These are phyloP conservation scores for Venturia carpophila DNA, from an alignment of 2,329 filamentous ascomycete species.

Conservation along the genomic window DNA sequence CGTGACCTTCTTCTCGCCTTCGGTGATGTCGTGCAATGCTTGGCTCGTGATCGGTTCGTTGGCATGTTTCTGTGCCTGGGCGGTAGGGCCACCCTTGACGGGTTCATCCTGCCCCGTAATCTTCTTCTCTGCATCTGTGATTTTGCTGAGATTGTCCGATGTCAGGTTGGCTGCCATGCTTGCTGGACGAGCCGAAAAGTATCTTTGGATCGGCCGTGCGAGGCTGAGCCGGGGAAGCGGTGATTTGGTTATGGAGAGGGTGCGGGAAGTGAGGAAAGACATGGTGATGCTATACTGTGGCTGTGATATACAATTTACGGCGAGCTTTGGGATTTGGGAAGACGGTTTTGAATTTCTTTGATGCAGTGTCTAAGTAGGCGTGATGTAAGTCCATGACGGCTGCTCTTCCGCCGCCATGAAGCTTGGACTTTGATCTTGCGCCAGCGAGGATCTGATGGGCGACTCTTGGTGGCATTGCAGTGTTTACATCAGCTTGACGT, in stretches of 20 bases:
- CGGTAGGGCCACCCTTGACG: constrained; percentile 34
- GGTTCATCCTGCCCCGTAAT: constrained; percentile 32
- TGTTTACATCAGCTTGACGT: not conserved
- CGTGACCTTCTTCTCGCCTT: constrained; percentile 36
- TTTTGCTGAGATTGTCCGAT: constrained; percentile 36
- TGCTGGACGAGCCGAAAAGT: not conserved
- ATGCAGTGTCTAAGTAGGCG: not conserved
- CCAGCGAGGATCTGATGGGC: not conserved
- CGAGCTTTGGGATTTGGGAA: not conserved
- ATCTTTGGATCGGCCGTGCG: not conserved
- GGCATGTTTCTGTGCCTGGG: constrained; percentile 35
- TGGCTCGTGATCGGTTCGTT: constrained; percentile 29
- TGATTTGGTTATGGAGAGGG: not conserved
- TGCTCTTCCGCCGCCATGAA: not conserved
- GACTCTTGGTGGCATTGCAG: not conserved
- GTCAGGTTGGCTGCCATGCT: constrained; percentile 24
- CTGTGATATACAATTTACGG: not conserved
- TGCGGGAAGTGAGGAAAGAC: not conserved
- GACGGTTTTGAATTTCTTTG: not conserved
- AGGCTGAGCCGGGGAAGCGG: not conserved
- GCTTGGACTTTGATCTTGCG: not conserved
- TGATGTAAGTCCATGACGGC: not conserved
- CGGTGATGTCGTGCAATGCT: constrained; percentile 36
- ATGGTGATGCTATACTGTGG: not conserved
- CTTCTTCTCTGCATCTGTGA: constrained; percentile 35